phyloP scores from a whole-genome alignment of 2,329 filamentous ascomycete genomes.

The Ophiostoma piceae region DNA sequence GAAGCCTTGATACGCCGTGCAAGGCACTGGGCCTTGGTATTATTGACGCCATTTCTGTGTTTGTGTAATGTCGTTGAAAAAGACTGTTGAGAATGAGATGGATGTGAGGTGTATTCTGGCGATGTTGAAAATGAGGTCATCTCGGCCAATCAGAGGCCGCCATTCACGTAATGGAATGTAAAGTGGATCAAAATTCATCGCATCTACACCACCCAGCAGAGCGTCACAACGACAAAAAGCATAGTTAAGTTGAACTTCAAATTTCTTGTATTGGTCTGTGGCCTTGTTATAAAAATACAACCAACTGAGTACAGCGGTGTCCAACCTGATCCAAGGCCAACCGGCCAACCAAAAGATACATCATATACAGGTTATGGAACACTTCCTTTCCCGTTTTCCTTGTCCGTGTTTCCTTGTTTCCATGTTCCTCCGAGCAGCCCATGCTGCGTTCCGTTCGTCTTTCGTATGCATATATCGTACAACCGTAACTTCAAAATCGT shows the following conservation, averaged over 20 bases:
- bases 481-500: not conserved
- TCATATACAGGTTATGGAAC: conserved; percentile 20
- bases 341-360: conserved; percentile 17
- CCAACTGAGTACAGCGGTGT: not conserved
- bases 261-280: not conserved
- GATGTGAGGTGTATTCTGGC: not conserved
- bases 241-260: not conserved
- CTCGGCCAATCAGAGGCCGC: not conserved
- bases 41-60: not conserved
- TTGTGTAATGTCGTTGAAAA: not conserved
- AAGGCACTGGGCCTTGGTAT: not conserved
- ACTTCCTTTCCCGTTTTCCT: conserved; percentile 10
- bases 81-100: not conserved
- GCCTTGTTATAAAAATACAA: conserved; percentile 10
- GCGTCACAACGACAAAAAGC: not conserved
- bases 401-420: not conserved
- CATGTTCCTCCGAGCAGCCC: not conserved
- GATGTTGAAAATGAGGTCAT: conserved; percentile 10
- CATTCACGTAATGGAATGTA: not conserved
- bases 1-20: not conserved
- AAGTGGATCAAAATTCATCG: not conserved
- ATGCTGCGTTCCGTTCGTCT: not conserved
- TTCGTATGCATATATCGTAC: conserved; percentile 6
- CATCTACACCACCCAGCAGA: not conserved
- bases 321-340: conserved; percentile 5